phyloP scores from a whole-genome alignment of 805 yeast species.

The Yamadazyma scolyti region DNA sequence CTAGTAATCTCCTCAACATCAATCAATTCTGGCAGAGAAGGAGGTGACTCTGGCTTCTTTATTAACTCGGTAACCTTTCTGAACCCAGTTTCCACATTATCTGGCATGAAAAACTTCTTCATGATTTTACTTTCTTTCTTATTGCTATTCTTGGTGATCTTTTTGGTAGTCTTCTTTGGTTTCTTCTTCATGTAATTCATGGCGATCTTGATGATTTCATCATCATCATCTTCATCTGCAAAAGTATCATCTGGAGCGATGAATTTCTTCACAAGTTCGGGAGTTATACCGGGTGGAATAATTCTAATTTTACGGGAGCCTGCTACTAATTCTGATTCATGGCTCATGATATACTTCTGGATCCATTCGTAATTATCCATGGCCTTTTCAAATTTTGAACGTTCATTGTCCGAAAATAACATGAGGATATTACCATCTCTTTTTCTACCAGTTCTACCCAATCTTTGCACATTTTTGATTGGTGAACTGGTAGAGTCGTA shows the following conservation, averaged over 20 bases:
- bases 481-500: constrained; percentile 93
- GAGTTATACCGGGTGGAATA: constrained; percentile 54
- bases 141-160: constrained; percentile 1
- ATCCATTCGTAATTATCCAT: constrained; percentile 78
- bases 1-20: too few species aligned
- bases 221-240: constrained; percentile 50
- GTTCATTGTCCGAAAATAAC: constrained; percentile 74
- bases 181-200: constrained; percentile 51
- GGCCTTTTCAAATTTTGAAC: constrained; percentile 74
- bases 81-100: constrained; percentile 65
- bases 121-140: constrained; percentile 10
- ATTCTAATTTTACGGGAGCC: constrained; percentile 59
- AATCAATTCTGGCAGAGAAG: constrained; percentile 11
- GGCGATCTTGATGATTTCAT: constrained; percentile 65
- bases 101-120: constrained; percentile 69
- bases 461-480: constrained; percentile 86
- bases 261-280: constrained; percentile 51
- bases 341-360: constrained; percentile 62
- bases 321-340: constrained; percentile 30
- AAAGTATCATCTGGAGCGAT: constrained; percentile 56
- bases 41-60: constrained; percentile 2
- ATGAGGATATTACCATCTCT: constrained; percentile 80
- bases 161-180: constrained; percentile 6
- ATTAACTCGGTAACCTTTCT: constrained; percentile 26
- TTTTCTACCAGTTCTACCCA: constrained; percentile 98